phyloP scores from a whole-genome alignment of 1,284 basidiomycete species.

The Cryptococcus depauperatus region DNA sequence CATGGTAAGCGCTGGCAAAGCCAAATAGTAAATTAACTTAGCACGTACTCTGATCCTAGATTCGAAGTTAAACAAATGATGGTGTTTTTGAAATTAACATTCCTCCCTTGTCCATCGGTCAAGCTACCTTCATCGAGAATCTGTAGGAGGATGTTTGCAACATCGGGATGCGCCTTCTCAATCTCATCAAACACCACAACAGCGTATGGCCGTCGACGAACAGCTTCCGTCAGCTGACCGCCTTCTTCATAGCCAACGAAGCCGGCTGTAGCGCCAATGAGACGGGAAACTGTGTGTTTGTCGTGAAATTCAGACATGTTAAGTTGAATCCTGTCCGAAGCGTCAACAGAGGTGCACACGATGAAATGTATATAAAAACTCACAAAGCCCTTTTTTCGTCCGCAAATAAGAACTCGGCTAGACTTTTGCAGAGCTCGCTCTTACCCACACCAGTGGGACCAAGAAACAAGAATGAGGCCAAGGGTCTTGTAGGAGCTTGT shows the following conservation, averaged over 20 bases:
- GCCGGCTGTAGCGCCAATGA: constrained; percentile 85
- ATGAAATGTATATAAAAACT: no score
- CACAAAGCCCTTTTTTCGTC: constrained; percentile 75
- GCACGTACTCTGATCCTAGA: constrained; percentile 54
- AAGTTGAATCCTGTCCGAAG: constrained; percentile 60
- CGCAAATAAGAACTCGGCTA: constrained; percentile 78
- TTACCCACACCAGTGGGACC: constrained; percentile 66
- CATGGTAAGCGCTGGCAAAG: background rate
- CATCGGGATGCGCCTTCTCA: constrained; percentile 85
- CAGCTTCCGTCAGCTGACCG: constrained; percentile 76
- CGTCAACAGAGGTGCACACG: background rate
- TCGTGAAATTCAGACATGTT: constrained; percentile 93
- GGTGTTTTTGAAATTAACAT: constrained; percentile 57
- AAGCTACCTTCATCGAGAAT: constrained; percentile 85
- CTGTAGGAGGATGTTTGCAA: constrained; percentile 83
- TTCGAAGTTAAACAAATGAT: constrained; percentile 93
- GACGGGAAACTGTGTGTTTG: constrained; percentile 76
- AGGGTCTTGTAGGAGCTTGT: constrained; percentile 74
- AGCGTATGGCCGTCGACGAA: constrained; percentile 58
- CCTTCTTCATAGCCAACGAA: constrained; percentile 88
- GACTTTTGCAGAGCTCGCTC: constrained; percentile 80
- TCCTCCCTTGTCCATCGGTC: constrained; percentile 54
- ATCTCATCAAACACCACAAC: constrained; percentile 60
- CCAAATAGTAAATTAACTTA: background rate
- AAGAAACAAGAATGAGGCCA: constrained; percentile 85